Evolutionary conservation across 169 alveolate species (phyloP).

Genomic region (Plasmodium berghei): DNA sequence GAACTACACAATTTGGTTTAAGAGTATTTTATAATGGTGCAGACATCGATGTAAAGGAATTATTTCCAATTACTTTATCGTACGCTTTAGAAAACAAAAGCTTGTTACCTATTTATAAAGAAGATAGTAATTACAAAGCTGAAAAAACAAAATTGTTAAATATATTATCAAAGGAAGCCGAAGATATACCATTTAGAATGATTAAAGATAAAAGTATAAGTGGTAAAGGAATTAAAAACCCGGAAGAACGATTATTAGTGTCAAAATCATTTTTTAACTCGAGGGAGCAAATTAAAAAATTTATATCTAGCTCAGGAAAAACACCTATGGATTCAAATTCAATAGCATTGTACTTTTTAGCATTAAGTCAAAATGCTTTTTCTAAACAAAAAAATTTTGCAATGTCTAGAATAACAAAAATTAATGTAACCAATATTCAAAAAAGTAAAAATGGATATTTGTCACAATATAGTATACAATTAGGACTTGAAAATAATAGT

Average conservation of each 20-base stretch:
- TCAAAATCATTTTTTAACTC: constrained; percentile 24
- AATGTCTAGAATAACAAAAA: constrained; percentile 4
- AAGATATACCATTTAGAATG: constrained; percentile 38
- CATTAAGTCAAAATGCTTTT: constrained; percentile 31
- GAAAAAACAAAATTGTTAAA: constrained; percentile 4
- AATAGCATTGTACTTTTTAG: constrained; percentile 25
- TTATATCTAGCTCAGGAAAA: constrained; percentile 26
- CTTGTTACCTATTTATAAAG: constrained; percentile 36
- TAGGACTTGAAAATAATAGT: constrained; percentile 30
- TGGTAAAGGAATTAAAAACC: constrained; percentile 41
- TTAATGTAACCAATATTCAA: constrained; percentile 31
- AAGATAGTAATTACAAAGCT: neutral
- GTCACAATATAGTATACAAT: constrained; percentile 9
- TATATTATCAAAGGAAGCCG: constrained; percentile 11
- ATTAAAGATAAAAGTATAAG: constrained; percentile 3
- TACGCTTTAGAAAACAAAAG: constrained; percentile 7
- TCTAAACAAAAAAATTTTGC: neutral
- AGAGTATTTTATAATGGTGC: constrained; percentile 27
- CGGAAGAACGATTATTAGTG: constrained; percentile 43
- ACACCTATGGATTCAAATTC: constrained; percentile 17
- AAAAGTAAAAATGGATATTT: constrained; percentile 22
- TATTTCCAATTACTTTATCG: constrained; percentile 29
- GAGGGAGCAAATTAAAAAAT: constrained; percentile 17
- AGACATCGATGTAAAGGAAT: constrained; percentile 28
- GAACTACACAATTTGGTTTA: constrained; percentile 35